Conservation (phyloP, 164 flowering plant genomes). For the Cinnamomum chago region DNA sequence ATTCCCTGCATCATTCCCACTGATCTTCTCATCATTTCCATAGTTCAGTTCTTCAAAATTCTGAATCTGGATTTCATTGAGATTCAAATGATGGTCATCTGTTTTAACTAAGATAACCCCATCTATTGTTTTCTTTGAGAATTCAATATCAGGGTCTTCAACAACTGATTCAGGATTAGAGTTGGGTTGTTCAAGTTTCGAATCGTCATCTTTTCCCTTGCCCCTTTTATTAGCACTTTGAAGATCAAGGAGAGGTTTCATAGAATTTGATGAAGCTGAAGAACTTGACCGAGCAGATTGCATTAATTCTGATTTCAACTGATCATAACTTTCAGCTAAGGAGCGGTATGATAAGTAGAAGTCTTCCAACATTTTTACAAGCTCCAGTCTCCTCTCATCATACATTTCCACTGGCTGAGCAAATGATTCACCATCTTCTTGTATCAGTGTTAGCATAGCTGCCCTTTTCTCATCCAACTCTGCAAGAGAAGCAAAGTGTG, state of each 20-base stretch:
- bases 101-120: conserved; percentile 1
- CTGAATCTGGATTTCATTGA: not conserved
- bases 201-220: conserved; percentile 3
- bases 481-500: conserved; percentile 5
- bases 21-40: not conserved
- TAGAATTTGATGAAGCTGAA: conserved; percentile 20
- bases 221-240: not conserved
- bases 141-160: conserved; percentile 24
- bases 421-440: conserved; percentile 33
- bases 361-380: conserved; percentile 32
- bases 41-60: not conserved
- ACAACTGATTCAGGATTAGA: conserved; percentile 25
- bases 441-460: conserved; percentile 26
- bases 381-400: conserved; percentile 17
- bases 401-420: conserved; percentile 28
- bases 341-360: conserved; percentile 25
- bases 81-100: not conserved
- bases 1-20: not conserved
- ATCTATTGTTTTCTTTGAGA: conserved; percentile 4
- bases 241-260: conserved; percentile 3
- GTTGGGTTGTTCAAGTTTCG: conserved; percentile 11
- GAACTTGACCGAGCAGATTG: conserved; percentile 5
- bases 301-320: conserved; percentile 15
- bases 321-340: conserved; percentile 30
- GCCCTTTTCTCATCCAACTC: conserved; percentile 29